Evolutionary conservation across 441 rosid genomes (phyloP), one percentile per base, ranked within the genome.

Genomic region (Populus hybrid): DNA sequence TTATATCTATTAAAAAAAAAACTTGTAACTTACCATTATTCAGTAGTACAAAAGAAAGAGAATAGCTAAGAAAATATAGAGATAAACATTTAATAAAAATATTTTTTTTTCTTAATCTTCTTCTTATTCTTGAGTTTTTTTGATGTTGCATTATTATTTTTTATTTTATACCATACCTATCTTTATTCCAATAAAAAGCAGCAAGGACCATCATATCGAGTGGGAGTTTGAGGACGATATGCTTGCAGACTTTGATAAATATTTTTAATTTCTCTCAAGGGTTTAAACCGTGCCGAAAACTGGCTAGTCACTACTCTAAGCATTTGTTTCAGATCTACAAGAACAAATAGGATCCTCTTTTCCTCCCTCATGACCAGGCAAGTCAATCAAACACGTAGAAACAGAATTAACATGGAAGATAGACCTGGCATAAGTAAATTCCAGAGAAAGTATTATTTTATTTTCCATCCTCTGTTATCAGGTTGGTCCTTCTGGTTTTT

Each of bases 161-260:
- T 10, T 0, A 40, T 40, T 10, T 40, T 40, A 38, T 38, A 38
- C 3, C 3, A 9, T 38, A 38, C 42, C 12, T 38, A 38, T 38
- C 42, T 38, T 38, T 38, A 38, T 38, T 38, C 42, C 42, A 38
- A 2, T 38, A 38, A 38, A 80, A 78, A 89, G 94, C 79, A 89
- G 79, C 73, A 91, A 90, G 84, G 85, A 79, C 69, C 71, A 20
- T 7, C 83, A 79, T 23, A 68, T n/a, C 14, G 84, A 80, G 76
- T 91, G 94, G 97, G 97, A 86, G 67, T 86, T 79, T 36, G 88
- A 90, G 80, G 91, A 84, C 29, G 92, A 92, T 36, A 88, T 94
- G 93, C 91, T 88, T n/a, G 85, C 97, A 20, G 92, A 81, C 75
- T 89, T 94, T 36, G 93, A 86, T 35, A 91, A 92, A 85, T 90